Base-by-base conservation (phyloP, 1,139 yeast genomes). In the Geotrichum carabidarum region DNA sequence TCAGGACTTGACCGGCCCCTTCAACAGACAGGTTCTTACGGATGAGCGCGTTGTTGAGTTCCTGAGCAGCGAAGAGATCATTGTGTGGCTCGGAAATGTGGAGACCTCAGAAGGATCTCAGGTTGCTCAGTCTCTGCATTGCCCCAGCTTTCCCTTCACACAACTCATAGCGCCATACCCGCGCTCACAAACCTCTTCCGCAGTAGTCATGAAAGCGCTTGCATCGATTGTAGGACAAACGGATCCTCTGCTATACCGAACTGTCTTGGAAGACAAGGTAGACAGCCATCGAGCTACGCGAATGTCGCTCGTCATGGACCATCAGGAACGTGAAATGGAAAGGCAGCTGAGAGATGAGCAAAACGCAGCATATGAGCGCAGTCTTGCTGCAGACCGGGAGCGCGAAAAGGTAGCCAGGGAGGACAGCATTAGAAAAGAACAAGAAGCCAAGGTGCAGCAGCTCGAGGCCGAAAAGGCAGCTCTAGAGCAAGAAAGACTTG, bases 71-170 rank as follows among this genome's bases (percentile, higher is more conserved):
- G 78, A 77, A 53, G 73, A 78, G 45, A 68, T 83, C 2, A 63
- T 88, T 1, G 72, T 88, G 5, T 93, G 98, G 98, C 95, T 93
- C 40, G 96, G 97, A 7, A 86, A 87, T 66, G 80, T 86, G 32
- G 78, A 81, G n/a, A 81, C 84, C 58, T 81, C 89, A 11, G 98
- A 93, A 68, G 88, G 93, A 1, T 84, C 81, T 64, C 95, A 88
- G 63, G 82, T 89, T 15, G 88, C 95, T 0, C 83, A 84, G 65
- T 81, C 85, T 48, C 77, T 91, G 58, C 80, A 80, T 57, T 86
- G 84, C 43, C 79, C 90, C 18, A 79, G 80, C 59, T 84, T 84
- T 64, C 99, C 99, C 11, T 86, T 86, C 65, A 69, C 88, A 44
- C 95, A 93, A 0, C 53, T 84, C 81, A 62, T 75, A 78, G 68